Evolutionary conservation across 352 stramenopile species (phyloP), one percentile per base, ranked within the genome.

Genomic region (Pythium phragmitis): DNA sequence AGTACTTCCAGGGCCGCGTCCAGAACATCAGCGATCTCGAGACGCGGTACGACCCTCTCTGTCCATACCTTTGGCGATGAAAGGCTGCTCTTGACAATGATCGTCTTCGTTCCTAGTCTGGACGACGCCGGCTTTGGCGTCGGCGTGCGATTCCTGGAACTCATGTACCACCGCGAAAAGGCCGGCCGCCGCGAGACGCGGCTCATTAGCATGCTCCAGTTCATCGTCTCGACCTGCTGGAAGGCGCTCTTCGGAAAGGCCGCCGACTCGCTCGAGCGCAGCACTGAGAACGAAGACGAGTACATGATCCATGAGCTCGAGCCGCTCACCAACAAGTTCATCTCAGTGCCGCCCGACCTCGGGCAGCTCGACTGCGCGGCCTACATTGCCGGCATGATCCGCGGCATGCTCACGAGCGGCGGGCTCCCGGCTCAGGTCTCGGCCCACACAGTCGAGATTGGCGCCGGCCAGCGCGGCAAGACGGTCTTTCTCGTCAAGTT

Each of bases 241-340:
- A 98, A 98, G 73, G 84, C 88, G 47, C 76, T 99, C 16, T 99
- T 99, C 73, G 96, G 96, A 49, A 99, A 99, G 72, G 82, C 91
- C 12, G 96, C 96, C 1, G 96, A 99, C 65, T 97, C 93, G 13
- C 81, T 99, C 26, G 96, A 99, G 79, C 82, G 94, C 60, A 98
- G 89, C 64, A 98, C 97, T 36, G 94, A 98, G 73, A 98, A 99
- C 73, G 93, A 97, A n/a, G 88, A 98, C 75, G 96, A 99, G 87
- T 99, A 98, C 79, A 99, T 99, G 95, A 99, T 99, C 69, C 88
- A 97, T 69, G 92, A 98, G 69, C 73, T 94, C 48, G 89, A 97
- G 62, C 93, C 93, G 23, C 74, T 98, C n/a, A 97, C 92, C 19
- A 98, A 97, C 76, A 98, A 94, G 59, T 99, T 98, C 78, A 96